phyloP scores from a whole-genome alignment of 2,329 filamentous ascomycete species.

The Clonostachys sp. region DNA sequence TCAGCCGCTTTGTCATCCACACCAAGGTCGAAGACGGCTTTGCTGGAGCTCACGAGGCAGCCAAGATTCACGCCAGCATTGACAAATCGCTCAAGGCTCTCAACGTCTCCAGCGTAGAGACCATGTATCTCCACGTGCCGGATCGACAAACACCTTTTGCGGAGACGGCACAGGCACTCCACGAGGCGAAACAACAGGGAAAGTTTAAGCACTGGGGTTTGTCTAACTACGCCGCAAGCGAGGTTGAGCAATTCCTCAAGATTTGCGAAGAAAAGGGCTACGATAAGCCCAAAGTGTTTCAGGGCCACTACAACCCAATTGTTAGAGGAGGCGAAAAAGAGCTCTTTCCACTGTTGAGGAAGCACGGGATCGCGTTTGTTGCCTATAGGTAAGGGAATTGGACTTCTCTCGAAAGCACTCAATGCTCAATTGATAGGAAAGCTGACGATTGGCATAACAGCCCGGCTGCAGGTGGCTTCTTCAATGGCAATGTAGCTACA shows the following conservation, averaged over 20 bases:
- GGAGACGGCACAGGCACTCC: slow-evolving; percentile 32
- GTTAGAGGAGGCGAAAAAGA: slow-evolving; percentile 31
- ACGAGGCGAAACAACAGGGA: slow-evolving; percentile 30
- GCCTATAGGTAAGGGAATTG: slow-evolving; percentile 22
- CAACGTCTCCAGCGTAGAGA: slow-evolving; percentile 15
- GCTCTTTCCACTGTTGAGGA: slow-evolving; percentile 33
- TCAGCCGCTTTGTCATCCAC: slow-evolving; percentile 22
- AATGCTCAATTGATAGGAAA: background rate
- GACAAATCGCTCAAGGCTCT: slow-evolving; percentile 21
- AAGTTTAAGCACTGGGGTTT: slow-evolving; percentile 40
- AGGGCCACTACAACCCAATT: slow-evolving; percentile 42
- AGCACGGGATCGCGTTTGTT: slow-evolving; percentile 34
- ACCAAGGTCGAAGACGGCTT: slow-evolving; percentile 21
- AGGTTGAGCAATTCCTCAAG: slow-evolving; percentile 34
- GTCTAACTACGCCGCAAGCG: slow-evolving; percentile 35
- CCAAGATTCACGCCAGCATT: slow-evolving; percentile 18
- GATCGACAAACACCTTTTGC: slow-evolving; percentile 35
- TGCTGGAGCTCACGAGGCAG: slow-evolving; percentile 18
- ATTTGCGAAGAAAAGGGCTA: slow-evolving; percentile 35
- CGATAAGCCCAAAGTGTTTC: slow-evolving; percentile 36
- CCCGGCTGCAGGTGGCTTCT: slow-evolving; percentile 7
- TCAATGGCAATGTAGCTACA: slow-evolving; percentile 14
- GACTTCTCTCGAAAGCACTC: background rate
- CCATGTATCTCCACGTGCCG: slow-evolving; percentile 37
- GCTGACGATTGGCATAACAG: background rate